Conservation (phyloP, 2,329 filamentous ascomycete species). For the Elsinoe arachidis region DNA sequence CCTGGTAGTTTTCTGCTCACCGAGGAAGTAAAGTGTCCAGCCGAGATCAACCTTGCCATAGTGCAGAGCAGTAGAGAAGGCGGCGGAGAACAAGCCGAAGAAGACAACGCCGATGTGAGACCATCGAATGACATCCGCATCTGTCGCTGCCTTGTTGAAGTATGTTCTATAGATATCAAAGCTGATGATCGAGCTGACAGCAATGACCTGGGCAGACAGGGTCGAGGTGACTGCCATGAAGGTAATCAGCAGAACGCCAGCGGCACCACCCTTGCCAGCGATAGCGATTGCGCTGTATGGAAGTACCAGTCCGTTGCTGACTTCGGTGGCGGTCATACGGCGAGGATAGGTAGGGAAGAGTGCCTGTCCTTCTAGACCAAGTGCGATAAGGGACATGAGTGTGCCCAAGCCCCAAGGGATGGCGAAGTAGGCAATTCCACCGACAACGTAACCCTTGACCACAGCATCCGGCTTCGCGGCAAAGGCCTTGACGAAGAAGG, state of each 20-base stretch:
- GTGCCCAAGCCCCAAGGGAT: slow-evolving; percentile 42
- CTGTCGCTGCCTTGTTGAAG: slow-evolving; percentile 38
- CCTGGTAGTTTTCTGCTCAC: background rate
- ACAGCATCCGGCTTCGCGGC: slow-evolving; percentile 40
- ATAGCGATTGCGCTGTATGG: slow-evolving; percentile 38
- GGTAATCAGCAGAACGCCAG: slow-evolving; percentile 39
- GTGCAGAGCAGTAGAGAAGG: slow-evolving; percentile 39
- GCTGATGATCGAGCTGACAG: slow-evolving; percentile 43
- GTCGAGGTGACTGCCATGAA: slow-evolving; percentile 47
- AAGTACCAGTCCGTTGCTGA: slow-evolving; percentile 40
- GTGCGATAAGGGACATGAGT: slow-evolving; percentile 38
- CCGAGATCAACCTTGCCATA: slow-evolving; percentile 44
- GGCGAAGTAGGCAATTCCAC: slow-evolving; percentile 37
- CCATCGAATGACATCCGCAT: slow-evolving; percentile 34
- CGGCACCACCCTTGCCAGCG: slow-evolving; percentile 35
- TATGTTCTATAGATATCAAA: slow-evolving; percentile 46
- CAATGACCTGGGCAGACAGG: slow-evolving; percentile 43
- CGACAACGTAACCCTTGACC: slow-evolving; percentile 41
- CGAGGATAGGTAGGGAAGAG: slow-evolving; percentile 39
- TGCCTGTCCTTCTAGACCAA: slow-evolving; percentile 39
- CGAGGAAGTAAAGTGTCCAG: slow-evolving; percentile 37
- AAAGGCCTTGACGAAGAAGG: slow-evolving; percentile 47
- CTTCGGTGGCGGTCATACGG: slow-evolving; percentile 32
- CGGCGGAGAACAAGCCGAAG: slow-evolving; percentile 42
- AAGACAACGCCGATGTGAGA: slow-evolving; percentile 42